These are phyloP conservation scores for Naganishia cerealis DNA, from an alignment of 1,284 basidiomycete genomes.

Conservation along the genomic window DNA sequence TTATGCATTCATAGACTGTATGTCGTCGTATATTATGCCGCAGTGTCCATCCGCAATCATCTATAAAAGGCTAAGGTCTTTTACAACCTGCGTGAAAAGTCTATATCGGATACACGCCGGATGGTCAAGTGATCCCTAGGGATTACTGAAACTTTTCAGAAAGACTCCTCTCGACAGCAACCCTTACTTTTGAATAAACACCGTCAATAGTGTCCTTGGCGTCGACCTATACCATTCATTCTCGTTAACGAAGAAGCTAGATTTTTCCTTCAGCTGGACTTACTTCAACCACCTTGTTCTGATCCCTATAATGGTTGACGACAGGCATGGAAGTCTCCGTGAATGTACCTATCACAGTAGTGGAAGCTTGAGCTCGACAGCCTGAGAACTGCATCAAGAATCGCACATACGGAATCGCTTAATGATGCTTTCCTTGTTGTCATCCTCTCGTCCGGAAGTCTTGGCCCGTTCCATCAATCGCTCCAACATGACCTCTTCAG, in stretches of 20 bases:
- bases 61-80: not conserved
- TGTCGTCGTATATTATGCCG: not conserved
- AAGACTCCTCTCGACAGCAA: constrained; percentile 58
- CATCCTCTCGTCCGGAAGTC: constrained; percentile 93
- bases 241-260: constrained; percentile 17
- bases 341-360: constrained; percentile 69
- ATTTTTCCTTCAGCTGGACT: constrained; percentile 39
- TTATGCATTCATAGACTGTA: not conserved
- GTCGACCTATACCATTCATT: constrained; percentile 63
- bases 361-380: constrained; percentile 23
- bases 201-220: constrained; percentile 70
- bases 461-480: constrained; percentile 85
- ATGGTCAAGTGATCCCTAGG: not conserved
- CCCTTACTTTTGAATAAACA: constrained; percentile 67
- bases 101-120: not conserved
- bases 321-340: constrained; percentile 93
- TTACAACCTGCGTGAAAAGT: not conserved
- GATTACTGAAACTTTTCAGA: constrained; percentile 21
- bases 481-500: constrained; percentile 81
- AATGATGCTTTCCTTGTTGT: constrained; percentile 91
- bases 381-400: not conserved
- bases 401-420: constrained; percentile 81
- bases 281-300: constrained; percentile 77
- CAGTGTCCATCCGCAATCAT: not conserved
- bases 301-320: constrained; percentile 75